These are phyloP conservation scores for Grosmannia serpens DNA, from an alignment of 2,329 filamentous ascomycete species.

Conservation along the genomic window DNA sequence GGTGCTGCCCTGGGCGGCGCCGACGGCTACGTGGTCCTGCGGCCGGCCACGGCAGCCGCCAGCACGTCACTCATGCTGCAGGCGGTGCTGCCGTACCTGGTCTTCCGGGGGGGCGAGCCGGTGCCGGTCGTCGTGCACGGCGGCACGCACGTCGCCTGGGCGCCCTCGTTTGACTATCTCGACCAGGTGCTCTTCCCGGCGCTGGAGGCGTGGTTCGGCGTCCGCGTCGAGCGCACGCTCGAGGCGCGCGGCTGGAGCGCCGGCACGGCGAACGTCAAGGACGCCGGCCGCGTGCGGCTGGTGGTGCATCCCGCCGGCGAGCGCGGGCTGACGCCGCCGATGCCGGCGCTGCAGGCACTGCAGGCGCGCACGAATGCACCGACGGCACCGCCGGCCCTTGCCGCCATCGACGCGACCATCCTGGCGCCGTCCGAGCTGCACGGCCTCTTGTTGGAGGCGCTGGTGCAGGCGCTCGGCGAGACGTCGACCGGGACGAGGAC, in stretches of 20 bases:
- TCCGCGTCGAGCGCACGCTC: slow-evolving; percentile 33
- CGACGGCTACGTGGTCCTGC: slow-evolving; percentile 18
- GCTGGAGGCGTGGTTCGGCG: slow-evolving; percentile 37
- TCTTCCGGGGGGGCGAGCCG: slow-evolving; percentile 22
- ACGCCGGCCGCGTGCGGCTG: slow-evolving; percentile 32
- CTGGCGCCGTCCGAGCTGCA: slow-evolving; percentile 35
- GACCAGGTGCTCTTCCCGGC: slow-evolving; percentile 48
- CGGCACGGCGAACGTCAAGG: slow-evolving; percentile 13
- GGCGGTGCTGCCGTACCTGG: slow-evolving; percentile 45
- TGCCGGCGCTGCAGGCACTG: not conserved
- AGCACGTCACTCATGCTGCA: slow-evolving; percentile 49
- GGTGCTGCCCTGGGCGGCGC: not conserved
- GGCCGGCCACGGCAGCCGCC: slow-evolving; percentile 35
- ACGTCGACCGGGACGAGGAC: not conserved
- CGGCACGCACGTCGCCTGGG: slow-evolving; percentile 48
- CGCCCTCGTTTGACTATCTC: slow-evolving; percentile 49
- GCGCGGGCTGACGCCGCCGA: slow-evolving; percentile 2
- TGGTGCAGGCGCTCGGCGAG: slow-evolving; percentile 22
- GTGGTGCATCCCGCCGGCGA: slow-evolving; percentile 26
- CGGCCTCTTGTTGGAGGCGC: slow-evolving; percentile 25
- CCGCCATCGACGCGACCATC: slow-evolving; percentile 37
- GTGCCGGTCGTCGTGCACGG: slow-evolving; percentile 41
- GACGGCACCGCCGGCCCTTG: slow-evolving; percentile 17
- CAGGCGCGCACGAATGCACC: no score
- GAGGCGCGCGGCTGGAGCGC: slow-evolving; percentile 38